Percentiles rank a stretch among this genome's conserved stretches.
phyloP scores from a whole-genome alignment of 257 asterid genomes.

The Catharanthus roseus region DNA sequence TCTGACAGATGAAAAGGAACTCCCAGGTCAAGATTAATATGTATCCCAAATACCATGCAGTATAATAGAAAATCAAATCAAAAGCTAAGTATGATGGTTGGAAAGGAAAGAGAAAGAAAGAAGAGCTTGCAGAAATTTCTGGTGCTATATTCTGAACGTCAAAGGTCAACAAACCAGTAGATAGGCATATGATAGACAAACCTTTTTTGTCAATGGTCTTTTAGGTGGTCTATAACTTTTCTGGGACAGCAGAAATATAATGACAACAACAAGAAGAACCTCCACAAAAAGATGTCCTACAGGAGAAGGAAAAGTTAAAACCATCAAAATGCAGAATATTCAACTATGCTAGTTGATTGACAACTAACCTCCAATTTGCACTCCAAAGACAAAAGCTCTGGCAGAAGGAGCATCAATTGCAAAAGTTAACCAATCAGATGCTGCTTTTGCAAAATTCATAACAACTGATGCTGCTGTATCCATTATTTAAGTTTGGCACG shows the following conservation, averaged over 20 bases:
- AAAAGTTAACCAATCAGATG: constrained; percentile 63
- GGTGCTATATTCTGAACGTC: not conserved
- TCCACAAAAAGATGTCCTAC: constrained; percentile 94
- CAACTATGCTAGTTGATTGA: not conserved
- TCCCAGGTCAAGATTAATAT: not conserved
- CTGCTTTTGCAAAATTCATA: constrained; percentile 46
- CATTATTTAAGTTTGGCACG: constrained; percentile 24
- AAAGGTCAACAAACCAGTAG: not conserved
- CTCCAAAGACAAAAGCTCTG: constrained; percentile 84
- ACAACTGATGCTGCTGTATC: constrained; percentile 34
- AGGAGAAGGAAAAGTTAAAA: constrained; percentile 16
- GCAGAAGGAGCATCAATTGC: constrained; percentile 67
- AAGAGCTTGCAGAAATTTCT: not conserved
- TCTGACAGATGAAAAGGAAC: not conserved
- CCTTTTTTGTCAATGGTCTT: constrained; percentile 89
- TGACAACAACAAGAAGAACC: constrained; percentile 83
- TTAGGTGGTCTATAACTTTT: constrained; percentile 97
- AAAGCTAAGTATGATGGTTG: not conserved
- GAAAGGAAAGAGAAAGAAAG: not conserved
- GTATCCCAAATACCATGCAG: not conserved
- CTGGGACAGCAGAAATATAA: constrained; percentile 74
- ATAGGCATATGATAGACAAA: constrained; percentile 15
- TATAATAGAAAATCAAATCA: not conserved
- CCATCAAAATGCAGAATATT: not conserved
- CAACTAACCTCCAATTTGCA: constrained; percentile 70